Base-by-base conservation (phyloP, 106 monocot species). In the Dactylorhiza incarnata region DNA sequence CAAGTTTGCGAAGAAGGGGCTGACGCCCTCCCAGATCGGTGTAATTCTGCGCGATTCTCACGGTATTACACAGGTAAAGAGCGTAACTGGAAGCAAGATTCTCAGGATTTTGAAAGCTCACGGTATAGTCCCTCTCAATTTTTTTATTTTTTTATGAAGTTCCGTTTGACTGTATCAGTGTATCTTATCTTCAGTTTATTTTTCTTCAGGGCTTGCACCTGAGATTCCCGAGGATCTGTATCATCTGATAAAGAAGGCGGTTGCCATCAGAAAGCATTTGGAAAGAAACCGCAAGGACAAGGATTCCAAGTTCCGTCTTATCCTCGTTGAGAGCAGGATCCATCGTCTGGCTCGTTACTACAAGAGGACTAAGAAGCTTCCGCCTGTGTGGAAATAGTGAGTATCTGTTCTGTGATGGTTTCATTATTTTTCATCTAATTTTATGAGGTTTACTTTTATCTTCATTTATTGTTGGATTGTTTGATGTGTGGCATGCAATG, bases 1-100 rank as follows among this genome's bases (percentile, higher is more conserved):
- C 76, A 93, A 89, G 79, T 84, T 89, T 15, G 93, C 93, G 59
- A 93, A 90, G 87, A 93, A 93, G 82, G 93, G 93, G 1, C 76
- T 87, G 85, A 87, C 87, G 12, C 89, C 93, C 22, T 93, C 89
- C 1, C 89, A 89, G 86, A 93, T 93, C 47, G 93, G 93, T 56
- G 93, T 89, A 44, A 84, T 87, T 54, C 93, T 90, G 63, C 93
- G 89, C 82, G 93, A 93, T 47, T 89, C 89, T 5, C 89, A 90
- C 49, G 93, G 93, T 14, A 87, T 93, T n/a, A 87, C 93, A 12
- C 93, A 90, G 80, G 93, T 93, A 17, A 93, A 79, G 85, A 88
- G 89, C 52, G 88, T 93, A 14, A 93, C 90, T 0, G 93, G 93
- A 3, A 93, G 84, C 87, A 93, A 93, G 77, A 90, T 93, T 45